Base-by-base conservation (phyloP, 176 grass and related monocot species). In the Urochloa ruziziensis region DNA sequence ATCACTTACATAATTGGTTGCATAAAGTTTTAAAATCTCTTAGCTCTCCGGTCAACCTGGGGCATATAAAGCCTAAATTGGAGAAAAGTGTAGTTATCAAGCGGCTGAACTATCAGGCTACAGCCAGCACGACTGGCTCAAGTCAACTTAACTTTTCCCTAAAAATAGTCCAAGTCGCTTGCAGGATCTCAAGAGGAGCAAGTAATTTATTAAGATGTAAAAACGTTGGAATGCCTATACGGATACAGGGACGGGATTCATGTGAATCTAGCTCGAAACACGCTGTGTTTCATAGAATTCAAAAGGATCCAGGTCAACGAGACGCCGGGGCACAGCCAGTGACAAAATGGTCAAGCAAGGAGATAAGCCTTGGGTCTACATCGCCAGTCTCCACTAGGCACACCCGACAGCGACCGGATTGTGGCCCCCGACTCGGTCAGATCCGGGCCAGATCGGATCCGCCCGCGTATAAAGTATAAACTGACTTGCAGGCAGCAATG, bases 361-460 rank as follows among this genome's bases (percentile, higher is more conserved):
- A 27, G 88, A 90, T 74, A 86, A 86, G 65, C 47, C 16, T 58
- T n/a, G n/a, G 7, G 59, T 83, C 83, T 13, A 66, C 57, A 51
- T 83, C 73, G 29, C 5, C 29, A 12, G 23, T 54, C n/a, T 13
- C 77, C 77, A 81, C 71, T 62, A 62, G 40, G 77, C 52, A 34
- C 2, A 21, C 40, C 36, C 1, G 82, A 81, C 35, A 75, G 62
- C 62, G 34, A 76, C 82, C 15, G 13, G 56, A 19, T 82, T 5
- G 24, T 11, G 70, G 44, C 24, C 70, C 71, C 21, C 4, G 58
- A 43, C 3, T 4, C 3, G 15, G 37, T 47, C 48, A 79, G 88
- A 86, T 90, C 83, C 67, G 58, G 30, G n/a, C 10, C 23, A 75
- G 67, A 79, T 65, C 84, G 48, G 84, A 83, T 83, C 88, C 71